Evolutionary conservation across 345 rosid genomes (phyloP).

Genomic region (Adansonia digitata): DNA sequence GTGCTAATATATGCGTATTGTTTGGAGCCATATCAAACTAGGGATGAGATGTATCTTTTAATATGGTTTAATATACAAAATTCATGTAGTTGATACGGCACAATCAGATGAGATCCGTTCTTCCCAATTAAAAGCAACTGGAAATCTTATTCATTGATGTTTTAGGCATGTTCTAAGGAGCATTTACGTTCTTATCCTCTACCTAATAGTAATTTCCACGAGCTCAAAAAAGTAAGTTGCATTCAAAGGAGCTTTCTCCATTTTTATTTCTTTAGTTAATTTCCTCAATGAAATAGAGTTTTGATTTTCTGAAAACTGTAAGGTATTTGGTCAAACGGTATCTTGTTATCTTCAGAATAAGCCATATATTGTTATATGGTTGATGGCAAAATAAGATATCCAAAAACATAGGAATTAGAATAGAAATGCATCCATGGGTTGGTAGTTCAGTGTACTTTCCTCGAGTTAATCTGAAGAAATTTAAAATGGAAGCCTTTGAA

Average conservation of each 20-base stretch:
- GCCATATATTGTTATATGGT: neutral
- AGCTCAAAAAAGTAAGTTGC: slow-evolving; percentile 31
- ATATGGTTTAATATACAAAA: neutral
- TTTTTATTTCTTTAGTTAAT: neutral
- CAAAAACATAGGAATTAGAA: neutral
- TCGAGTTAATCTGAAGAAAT: slow-evolving; percentile 22
- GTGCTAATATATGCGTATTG: neutral
- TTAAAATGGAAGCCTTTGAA: too few species aligned
- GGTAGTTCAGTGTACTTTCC: slow-evolving; percentile 24
- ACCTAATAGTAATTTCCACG: neutral
- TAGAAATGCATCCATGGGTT: slow-evolving; percentile 7
- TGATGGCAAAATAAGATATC: neutral
- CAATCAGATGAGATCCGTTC: slow-evolving; percentile 5
- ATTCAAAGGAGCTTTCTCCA: slow-evolving; percentile 27
- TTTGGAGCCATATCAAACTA: neutral
- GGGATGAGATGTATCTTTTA: neutral
- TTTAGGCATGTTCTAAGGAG: neutral
- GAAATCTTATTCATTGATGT: neutral
- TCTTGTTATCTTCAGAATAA: neutral
- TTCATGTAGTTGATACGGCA: neutral
- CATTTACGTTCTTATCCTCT: neutral
- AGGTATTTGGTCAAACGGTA: neutral
- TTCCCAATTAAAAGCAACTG: neutral
- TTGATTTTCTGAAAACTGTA: neutral
- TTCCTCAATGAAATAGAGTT: neutral